phyloP scores from a whole-genome alignment of 1,284 basidiomycete genomes.

The Tilletia caries region DNA sequence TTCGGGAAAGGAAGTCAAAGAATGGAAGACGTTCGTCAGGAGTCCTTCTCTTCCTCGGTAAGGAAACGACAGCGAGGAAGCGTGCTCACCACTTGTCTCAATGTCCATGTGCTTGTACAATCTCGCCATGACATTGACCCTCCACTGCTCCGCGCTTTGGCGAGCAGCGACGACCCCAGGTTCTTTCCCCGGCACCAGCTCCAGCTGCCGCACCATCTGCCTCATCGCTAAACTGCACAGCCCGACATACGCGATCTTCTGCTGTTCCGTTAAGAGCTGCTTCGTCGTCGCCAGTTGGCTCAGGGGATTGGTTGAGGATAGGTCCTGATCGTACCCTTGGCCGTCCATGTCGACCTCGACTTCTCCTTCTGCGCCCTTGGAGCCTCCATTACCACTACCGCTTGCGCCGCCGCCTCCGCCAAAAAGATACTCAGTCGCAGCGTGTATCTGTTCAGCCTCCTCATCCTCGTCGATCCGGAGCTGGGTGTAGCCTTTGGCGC shows the following conservation, averaged over 20 bases:
- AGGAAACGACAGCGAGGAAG: neutral
- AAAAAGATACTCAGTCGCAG: conserved; percentile 51
- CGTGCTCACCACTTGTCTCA: conserved; percentile 35
- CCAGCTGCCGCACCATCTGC: conserved; percentile 36
- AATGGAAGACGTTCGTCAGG: no score
- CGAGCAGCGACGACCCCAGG: conserved; percentile 24
- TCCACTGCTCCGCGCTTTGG: conserved; percentile 43
- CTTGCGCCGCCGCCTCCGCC: conserved; percentile 41
- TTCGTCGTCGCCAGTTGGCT: conserved; percentile 53
- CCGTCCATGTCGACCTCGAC: no score
- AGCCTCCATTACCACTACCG: conserved; percentile 22
- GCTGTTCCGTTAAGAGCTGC: conserved; percentile 46
- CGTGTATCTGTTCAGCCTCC: conserved; percentile 47
- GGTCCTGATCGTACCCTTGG: conserved; percentile 9
- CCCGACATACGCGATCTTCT: conserved; percentile 53
- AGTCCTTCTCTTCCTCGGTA: no score
- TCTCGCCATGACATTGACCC: conserved; percentile 48
- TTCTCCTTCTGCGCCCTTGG: neutral
- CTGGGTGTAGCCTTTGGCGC: conserved; percentile 47
- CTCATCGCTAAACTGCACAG: conserved; percentile 46
- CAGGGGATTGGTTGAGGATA: conserved; percentile 40
- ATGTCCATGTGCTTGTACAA: conserved; percentile 53
- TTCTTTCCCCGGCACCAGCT: conserved; percentile 37
- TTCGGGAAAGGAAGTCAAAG: neutral
- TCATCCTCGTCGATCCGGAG: conserved; percentile 51